Evolutionary conservation across 208 protist species (phyloP).

Genomic region (Polymyxa betae): DNA sequence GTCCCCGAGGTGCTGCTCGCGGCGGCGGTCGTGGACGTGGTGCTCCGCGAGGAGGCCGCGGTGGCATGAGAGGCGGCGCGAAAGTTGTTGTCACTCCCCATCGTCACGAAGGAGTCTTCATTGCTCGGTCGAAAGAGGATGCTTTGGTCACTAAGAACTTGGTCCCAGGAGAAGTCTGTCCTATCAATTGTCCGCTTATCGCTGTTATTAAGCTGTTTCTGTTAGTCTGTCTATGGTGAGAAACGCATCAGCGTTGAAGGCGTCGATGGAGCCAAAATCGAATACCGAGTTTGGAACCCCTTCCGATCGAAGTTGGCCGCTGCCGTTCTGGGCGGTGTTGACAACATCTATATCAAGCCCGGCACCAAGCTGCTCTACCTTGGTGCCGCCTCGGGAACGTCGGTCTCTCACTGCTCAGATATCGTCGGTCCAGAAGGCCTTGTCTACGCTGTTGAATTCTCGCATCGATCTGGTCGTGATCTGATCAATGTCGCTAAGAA

Average conservation of each 20-base stretch:
- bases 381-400: slow-evolving; percentile 99
- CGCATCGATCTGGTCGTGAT: slow-evolving; percentile 97
- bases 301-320: slow-evolving; percentile 99
- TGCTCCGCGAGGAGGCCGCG: slow-evolving; percentile 72
- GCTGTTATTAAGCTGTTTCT: not conserved
- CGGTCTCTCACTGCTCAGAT: slow-evolving; percentile 99
- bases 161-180: slow-evolving; percentile 83
- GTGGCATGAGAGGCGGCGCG: slow-evolving; percentile 75
- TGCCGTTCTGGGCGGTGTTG: slow-evolving; percentile 96
- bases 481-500: slow-evolving; percentile 99
- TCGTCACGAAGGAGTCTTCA: slow-evolving; percentile 95
- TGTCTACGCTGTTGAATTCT: slow-evolving; percentile 99
- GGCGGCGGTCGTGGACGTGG: slow-evolving; percentile 67
- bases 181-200: not conserved
- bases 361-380: slow-evolving; percentile 99
- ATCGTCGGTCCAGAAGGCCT: slow-evolving; percentile 97
- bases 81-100: slow-evolving; percentile 97
- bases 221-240: slow-evolving; percentile 97
- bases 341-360: slow-evolving; percentile 95
- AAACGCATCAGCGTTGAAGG: slow-evolving; percentile 93
- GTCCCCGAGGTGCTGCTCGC: slow-evolving; percentile 62
- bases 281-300: slow-evolving; percentile 99
- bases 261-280: slow-evolving; percentile 81
- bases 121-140: slow-evolving; percentile 97
- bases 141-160: slow-evolving; percentile 96